Conservation (phyloP, 768 basidiomycete species). For the Kwoniella newhampshirensis region DNA sequence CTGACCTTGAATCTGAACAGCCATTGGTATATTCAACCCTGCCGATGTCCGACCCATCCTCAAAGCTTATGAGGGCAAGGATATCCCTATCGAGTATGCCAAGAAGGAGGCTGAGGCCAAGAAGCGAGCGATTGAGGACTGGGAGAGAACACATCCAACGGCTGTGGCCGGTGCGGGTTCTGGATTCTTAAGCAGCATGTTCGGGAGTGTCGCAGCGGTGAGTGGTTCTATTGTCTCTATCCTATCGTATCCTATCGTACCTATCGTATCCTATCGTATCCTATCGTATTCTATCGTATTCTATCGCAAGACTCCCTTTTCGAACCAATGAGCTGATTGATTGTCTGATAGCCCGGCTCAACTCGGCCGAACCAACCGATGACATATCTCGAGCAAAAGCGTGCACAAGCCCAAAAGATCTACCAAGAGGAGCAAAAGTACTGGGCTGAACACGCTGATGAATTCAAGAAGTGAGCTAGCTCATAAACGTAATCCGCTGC, state of each 20-base stretch:
- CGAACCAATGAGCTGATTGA: too few relatives aligned
- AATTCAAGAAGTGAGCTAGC: constrained; percentile 49
- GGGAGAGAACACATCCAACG: constrained; percentile 60
- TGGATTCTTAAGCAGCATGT: constrained; percentile 40
- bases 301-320: neutral
- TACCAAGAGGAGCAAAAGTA: constrained; percentile 53
- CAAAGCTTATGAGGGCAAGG: constrained; percentile 77
- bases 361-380: constrained; percentile 47
- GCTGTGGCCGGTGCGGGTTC: constrained; percentile 27
- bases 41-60: constrained; percentile 84
- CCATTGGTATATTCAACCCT: constrained; percentile 87
- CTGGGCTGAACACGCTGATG: constrained; percentile 51
- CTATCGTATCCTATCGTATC: too few relatives aligned
- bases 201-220: constrained; percentile 49
- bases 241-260: neutral
- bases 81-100: constrained; percentile 84
- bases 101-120: constrained; percentile 83
- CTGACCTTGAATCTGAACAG: constrained; percentile 56
- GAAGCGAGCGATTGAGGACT: constrained; percentile 72
- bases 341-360: constrained; percentile 33
- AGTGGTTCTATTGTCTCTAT: too few relatives aligned
- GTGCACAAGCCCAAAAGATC: constrained; percentile 49
- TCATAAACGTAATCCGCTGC: neutral
- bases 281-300: neutral
- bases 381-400: constrained; percentile 53